phyloP scores from a whole-genome alignment of 257 asterid species.

The Leonotis leonurus region DNA sequence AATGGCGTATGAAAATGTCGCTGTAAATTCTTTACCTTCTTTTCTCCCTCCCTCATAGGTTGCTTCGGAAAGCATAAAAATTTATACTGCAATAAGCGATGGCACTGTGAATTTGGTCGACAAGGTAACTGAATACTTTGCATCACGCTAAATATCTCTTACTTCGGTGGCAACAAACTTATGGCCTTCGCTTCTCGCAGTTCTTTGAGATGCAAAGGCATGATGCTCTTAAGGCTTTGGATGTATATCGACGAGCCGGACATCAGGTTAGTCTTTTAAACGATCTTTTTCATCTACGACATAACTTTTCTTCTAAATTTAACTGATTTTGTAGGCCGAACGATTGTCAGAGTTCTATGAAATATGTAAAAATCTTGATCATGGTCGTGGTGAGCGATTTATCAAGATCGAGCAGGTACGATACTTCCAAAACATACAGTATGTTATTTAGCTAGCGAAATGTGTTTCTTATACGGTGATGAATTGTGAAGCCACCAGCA shows the following conservation, averaged over 20 bases:
- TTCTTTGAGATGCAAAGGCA: conserved; percentile 97
- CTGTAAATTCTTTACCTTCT: conserved; percentile 10
- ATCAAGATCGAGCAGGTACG: conserved; percentile 94
- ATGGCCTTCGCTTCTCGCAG: conserved; percentile 35
- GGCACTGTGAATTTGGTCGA: conserved; percentile 89
- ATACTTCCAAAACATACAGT: too few relatives aligned
- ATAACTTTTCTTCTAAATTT: neutral
- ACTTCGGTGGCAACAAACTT: conserved; percentile 4
- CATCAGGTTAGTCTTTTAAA: conserved; percentile 54
- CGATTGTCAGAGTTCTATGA: conserved; percentile 86
- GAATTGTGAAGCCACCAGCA: conserved; percentile 73
- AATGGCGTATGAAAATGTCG: too few relatives aligned
- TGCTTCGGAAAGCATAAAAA: conserved; percentile 89
- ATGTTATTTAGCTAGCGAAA: neutral
- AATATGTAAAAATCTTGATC: conserved; percentile 77
- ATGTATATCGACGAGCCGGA: conserved; percentile 81
- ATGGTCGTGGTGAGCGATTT: conserved; percentile 87
- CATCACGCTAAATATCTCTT: conserved; percentile 1
- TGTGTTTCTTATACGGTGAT: conserved; percentile 16
- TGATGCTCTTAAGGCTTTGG: conserved; percentile 90
- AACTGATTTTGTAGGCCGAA: conserved; percentile 57
- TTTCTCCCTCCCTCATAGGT: conserved; percentile 43
- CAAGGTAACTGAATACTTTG: conserved; percentile 52
- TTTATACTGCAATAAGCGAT: conserved; percentile 80
- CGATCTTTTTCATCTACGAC: neutral